phyloP scores from a whole-genome alignment of 2,329 filamentous ascomycete species.

The Parastagonospora nodorum region DNA sequence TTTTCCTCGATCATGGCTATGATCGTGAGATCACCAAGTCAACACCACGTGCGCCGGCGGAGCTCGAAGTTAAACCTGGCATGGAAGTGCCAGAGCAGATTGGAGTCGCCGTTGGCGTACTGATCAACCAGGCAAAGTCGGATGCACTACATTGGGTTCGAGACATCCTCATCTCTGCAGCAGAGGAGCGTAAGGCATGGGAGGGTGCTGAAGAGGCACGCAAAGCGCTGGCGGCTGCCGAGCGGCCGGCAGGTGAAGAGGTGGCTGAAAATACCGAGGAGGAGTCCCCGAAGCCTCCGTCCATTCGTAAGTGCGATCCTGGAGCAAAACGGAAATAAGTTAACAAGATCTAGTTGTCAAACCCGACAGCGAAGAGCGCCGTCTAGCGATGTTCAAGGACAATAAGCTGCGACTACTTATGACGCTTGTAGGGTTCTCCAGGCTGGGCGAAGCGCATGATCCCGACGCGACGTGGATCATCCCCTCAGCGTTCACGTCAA shows the following conservation, averaged over 20 bases:
- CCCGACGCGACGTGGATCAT: constrained; percentile 79
- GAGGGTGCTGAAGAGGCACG: constrained; percentile 70
- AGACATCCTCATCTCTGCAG: constrained; percentile 68
- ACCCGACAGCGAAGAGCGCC: constrained; percentile 68
- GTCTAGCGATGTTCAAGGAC: constrained; percentile 84
- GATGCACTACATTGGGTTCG: constrained; percentile 84
- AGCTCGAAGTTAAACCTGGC: constrained; percentile 79
- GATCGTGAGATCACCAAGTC: constrained; percentile 74
- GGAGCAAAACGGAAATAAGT: constrained; percentile 21
- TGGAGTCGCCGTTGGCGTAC: constrained; percentile 75
- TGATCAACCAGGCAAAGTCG: constrained; percentile 79
- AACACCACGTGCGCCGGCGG: constrained; percentile 73
- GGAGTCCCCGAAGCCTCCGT: constrained; percentile 45
- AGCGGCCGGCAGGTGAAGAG: constrained; percentile 23
- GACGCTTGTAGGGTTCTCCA: constrained; percentile 72
- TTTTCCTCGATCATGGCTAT: constrained; percentile 88
- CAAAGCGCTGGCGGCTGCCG: constrained; percentile 48
- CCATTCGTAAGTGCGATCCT: constrained; percentile 46
- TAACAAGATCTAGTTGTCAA: constrained; percentile 42
- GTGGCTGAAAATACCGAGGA: constrained; percentile 43
- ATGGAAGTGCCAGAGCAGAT: constrained; percentile 71
- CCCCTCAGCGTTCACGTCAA: constrained; percentile 67
- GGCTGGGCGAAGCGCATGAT: constrained; percentile 70
- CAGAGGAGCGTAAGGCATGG: constrained; percentile 77
- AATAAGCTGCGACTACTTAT: constrained; percentile 84